Conservation (phyloP, 495 filamentous ascomycete genomes). For the Penicillium coprophilum region DNA sequence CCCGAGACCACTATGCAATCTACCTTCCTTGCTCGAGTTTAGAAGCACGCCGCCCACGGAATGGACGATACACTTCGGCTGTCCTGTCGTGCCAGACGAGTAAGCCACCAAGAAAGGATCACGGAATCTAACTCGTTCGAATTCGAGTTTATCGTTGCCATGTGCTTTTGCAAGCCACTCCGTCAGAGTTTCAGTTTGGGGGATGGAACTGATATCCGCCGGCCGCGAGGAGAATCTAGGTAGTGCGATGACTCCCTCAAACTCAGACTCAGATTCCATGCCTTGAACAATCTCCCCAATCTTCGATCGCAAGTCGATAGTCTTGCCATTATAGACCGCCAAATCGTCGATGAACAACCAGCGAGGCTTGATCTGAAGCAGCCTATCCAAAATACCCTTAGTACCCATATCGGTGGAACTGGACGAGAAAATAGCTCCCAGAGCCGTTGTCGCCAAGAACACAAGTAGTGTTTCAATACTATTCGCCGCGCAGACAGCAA, state of each 20-base stretch:
- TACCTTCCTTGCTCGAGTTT: constrained; percentile 57
- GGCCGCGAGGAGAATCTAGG: constrained; percentile 58
- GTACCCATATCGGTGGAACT: constrained; percentile 78
- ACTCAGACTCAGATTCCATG: constrained; percentile 56
- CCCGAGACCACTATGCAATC: constrained; percentile 56
- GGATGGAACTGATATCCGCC: constrained; percentile 57
- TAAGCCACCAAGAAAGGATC: constrained; percentile 76
- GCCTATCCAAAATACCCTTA: constrained; percentile 70
- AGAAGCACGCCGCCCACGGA: constrained; percentile 24
- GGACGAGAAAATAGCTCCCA: constrained; percentile 71
- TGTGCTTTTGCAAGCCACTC: constrained; percentile 50
- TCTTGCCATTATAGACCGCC: constrained; percentile 76
- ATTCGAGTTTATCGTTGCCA: constrained; percentile 42
- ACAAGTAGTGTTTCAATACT: constrained; percentile 69
- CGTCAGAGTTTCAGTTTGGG: constrained; percentile 51
- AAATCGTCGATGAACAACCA: constrained; percentile 78
- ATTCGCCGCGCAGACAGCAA: constrained; percentile 70
- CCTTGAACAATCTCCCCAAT: constrained; percentile 65
- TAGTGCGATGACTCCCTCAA: constrained; percentile 63
- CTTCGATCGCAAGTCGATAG: constrained; percentile 66
- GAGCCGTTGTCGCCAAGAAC: constrained; percentile 60
- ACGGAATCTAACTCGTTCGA: constrained; percentile 51
- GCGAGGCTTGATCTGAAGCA: constrained; percentile 68
- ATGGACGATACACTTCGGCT: constrained; percentile 82
- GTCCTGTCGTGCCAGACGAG: constrained; percentile 73